Percentiles rank a stretch among this genome's conserved stretches.
Conservation (phyloP, 768 basidiomycete genomes). For the Gelatoporia subvermispora region DNA sequence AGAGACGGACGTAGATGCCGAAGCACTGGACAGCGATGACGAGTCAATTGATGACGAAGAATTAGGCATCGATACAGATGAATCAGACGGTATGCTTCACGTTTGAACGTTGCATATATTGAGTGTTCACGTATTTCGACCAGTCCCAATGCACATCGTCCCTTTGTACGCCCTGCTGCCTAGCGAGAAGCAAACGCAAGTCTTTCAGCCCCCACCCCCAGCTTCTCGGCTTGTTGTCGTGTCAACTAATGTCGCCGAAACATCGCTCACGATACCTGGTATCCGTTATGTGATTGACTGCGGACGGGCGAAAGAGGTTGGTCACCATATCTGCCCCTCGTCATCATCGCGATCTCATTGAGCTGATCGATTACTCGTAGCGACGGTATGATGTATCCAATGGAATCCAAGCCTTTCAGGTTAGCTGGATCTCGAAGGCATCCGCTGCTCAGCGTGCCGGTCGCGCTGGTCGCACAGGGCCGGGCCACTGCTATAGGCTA, state of each 20-base stretch:
- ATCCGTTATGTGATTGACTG: constrained; percentile 98
- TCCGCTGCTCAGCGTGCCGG: constrained; percentile 93
- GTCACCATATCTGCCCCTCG: constrained; percentile 1
- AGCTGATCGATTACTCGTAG: constrained; percentile 32
- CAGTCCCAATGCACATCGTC: constrained; percentile 91
- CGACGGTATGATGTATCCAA: constrained; percentile 76
- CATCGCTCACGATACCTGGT: constrained; percentile 93
- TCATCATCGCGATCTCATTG: not conserved
- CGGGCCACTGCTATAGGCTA: constrained; percentile 95
- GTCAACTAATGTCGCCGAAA: constrained; percentile 95
- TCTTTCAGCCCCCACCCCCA: constrained; percentile 80
- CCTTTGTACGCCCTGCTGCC: constrained; percentile 91
- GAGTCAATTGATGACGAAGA: constrained; percentile 54
- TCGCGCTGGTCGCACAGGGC: constrained; percentile 95
- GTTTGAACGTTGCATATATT: not conserved
- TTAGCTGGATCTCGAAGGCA: constrained; percentile 93
- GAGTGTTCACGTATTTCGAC: not conserved
- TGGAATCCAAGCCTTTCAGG: constrained; percentile 88
- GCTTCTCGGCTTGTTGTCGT: constrained; percentile 87
- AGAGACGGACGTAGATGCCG: constrained; percentile 59
- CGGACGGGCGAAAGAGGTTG: constrained; percentile 90
- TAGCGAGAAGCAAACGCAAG: constrained; percentile 91
- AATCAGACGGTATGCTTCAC: constrained; percentile 52
- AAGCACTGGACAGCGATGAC: constrained; percentile 71
- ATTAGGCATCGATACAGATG: constrained; percentile 57